Base-by-base conservation (phyloP, 441 rosid species). In the Populus hybrid region DNA sequence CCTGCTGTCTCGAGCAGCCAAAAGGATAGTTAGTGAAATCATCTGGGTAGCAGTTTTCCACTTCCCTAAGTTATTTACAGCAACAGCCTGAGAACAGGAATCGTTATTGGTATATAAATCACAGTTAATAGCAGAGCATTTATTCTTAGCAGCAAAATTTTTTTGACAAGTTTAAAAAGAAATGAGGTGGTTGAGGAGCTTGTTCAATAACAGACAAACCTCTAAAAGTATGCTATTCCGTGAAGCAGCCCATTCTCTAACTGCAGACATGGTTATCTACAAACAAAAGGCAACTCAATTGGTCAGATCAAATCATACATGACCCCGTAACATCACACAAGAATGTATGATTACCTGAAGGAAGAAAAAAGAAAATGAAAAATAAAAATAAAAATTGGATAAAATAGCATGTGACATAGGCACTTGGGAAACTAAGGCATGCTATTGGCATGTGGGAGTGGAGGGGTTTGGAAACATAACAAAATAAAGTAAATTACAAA, bases 11-110 rank as follows among this genome's bases (percentile, higher is more conserved):
- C 93, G 90, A 79, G 91, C 89, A 67, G 97, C 97, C 81, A 93
- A 88, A 32, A 95, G 94, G 84, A 95, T 88, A 73, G 92, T 92
- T 77, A 95, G 83, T 8, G 99, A 98, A 80, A 73, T 88, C 99
- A 95, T 95, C 89, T 95, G 99, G 14, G 94, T 87, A 50, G 99
- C 99, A 61, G 99, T 95, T 88, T 95, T 93, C 99, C 98, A 93
- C 84, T 95, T 95, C 57, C 99, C 99, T 87, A 93, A 85, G 78
- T 89, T 95, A 88, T 92, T 95, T 76, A 95, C 98, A 46, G 99
- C 98, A 79, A 93, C 98, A 86, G 98, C 98, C 99, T 95, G 86
- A n/a, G 32, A 77, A 36, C 14, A 72, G 35, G 6, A 6, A 57
- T n/a, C 67, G 30, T 72, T 74, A 59, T 59, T 69, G 24, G 12